Percentiles rank a stretch among this genome's conserved stretches.
Evolutionary conservation across 1,284 basidiomycete species (phyloP).

Genomic region (Ceratobasidium sp.): DNA sequence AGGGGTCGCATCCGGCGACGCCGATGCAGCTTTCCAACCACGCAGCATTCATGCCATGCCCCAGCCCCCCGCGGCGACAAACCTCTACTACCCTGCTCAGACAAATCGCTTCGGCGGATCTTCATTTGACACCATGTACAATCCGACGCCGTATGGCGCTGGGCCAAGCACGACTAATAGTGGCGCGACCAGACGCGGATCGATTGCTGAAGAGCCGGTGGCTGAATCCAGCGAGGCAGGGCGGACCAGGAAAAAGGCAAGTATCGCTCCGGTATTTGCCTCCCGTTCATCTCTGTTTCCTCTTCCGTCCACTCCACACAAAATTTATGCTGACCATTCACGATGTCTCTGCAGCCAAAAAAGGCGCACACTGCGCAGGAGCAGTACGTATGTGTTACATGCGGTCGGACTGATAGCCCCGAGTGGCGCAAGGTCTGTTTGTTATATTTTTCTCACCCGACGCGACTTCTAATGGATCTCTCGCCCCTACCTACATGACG

Average conservation of each 20-base stretch:
- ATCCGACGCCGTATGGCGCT: slow-evolving; percentile 8
- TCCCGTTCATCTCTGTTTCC: neutral
- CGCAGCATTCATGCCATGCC: slow-evolving; percentile 44
- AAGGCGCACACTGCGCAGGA: slow-evolving; percentile 63
- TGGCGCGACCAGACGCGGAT: slow-evolving; percentile 30
- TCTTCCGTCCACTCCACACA: neutral
- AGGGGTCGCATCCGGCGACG: slow-evolving; percentile 18
- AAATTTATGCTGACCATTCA: slow-evolving; percentile 8
- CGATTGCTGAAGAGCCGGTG: slow-evolving; percentile 23
- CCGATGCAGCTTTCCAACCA: slow-evolving; percentile 40
- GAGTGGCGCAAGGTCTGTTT: slow-evolving; percentile 80
- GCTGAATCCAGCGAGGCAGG: slow-evolving; percentile 33
- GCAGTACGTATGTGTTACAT: slow-evolving; percentile 79
- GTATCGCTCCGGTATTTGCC: neutral
- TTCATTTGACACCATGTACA: slow-evolving; percentile 8
- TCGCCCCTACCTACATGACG: slow-evolving; percentile 44
- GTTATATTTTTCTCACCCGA: slow-evolving; percentile 47
- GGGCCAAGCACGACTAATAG: slow-evolving; percentile 10
- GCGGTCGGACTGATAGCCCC: slow-evolving; percentile 81
- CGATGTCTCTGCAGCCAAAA: slow-evolving; percentile 57
- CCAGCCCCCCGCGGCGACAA: slow-evolving; percentile 31
- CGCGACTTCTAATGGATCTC: slow-evolving; percentile 23
- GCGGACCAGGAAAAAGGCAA: slow-evolving; percentile 46
- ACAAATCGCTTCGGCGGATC: slow-evolving; percentile 11
- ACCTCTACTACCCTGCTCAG: slow-evolving; percentile 35